These are phyloP conservation scores for Cytidiella melzeri DNA, from an alignment of 768 basidiomycete genomes.

Conservation along the genomic window DNA sequence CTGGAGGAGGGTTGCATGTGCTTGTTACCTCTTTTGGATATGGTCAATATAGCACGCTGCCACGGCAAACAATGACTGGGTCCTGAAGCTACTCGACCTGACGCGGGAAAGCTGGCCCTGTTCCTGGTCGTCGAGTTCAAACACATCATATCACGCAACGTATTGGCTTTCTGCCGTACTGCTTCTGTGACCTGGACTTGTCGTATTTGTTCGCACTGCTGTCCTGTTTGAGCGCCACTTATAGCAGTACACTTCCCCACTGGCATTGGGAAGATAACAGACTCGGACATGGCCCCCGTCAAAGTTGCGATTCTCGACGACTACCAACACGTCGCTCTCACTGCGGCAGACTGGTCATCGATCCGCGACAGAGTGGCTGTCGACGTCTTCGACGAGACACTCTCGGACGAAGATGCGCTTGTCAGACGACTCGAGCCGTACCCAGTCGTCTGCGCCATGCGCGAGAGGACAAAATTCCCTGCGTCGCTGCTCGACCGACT, in stretches of 20 bases:
- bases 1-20: no score
- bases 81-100: no score
- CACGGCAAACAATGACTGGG: no score
- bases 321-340: slow-evolving; percentile 49
- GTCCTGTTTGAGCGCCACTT: neutral
- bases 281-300: neutral
- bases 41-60: no score
- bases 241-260: no score
- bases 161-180: neutral
- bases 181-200: neutral
- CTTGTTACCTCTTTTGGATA: no score
- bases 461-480: slow-evolving; percentile 57
- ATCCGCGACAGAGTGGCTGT: slow-evolving; percentile 32
- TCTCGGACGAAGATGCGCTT: slow-evolving; percentile 45
- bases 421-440: slow-evolving; percentile 44
- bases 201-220: neutral
- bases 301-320: slow-evolving; percentile 54
- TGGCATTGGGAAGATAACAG: no score
- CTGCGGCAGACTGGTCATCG: slow-evolving; percentile 47
- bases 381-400: slow-evolving; percentile 46
- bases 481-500: slow-evolving; percentile 43
- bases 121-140: neutral
- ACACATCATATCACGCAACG: neutral
- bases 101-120: neutral
- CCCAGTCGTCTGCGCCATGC: slow-evolving; percentile 57